These are phyloP conservation scores for Centrapalus pauciflorus DNA, from an alignment of 129 eudicot species.

Conservation along the genomic window DNA sequence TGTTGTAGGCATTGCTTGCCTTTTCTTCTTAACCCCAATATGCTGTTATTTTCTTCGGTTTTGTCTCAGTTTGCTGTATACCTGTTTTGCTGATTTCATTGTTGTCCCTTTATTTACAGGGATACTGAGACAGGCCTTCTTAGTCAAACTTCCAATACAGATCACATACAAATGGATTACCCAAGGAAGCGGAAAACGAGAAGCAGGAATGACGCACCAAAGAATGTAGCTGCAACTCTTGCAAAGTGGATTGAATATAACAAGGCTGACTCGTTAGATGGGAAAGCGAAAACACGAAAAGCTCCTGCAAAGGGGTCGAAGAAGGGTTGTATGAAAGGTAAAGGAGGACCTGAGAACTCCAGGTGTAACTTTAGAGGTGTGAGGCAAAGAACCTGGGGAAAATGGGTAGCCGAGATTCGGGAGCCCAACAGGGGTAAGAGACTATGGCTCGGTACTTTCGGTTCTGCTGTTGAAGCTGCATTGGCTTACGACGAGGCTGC, in stretches of 20 bases:
- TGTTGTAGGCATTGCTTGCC: background rate
- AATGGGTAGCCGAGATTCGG: slow-evolving; percentile 95
- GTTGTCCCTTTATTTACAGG: background rate
- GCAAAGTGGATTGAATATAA: slow-evolving; percentile 71
- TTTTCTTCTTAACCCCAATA: background rate
- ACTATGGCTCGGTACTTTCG: slow-evolving; percentile 83
- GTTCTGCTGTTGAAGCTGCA: slow-evolving; percentile 69
- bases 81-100: background rate
- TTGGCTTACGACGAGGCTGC: slow-evolving; percentile 90
- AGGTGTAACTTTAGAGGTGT: slow-evolving; percentile 67
- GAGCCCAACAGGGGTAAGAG: slow-evolving; percentile 76
- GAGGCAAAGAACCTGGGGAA: slow-evolving; percentile 94
- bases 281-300: slow-evolving; percentile 22
- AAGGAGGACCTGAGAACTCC: slow-evolving; percentile 80
- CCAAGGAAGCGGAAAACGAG: slow-evolving; percentile 43
- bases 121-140: slow-evolving; percentile 16
- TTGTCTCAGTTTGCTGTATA: background rate
- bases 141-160: slow-evolving; percentile 20
- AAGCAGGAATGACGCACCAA: slow-evolving; percentile 36
- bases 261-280: slow-evolving; percentile 13
- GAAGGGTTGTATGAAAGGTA: slow-evolving; percentile 95
- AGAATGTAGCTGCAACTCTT: slow-evolving; percentile 56
- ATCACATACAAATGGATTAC: slow-evolving; percentile 16
- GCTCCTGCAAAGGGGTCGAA: slow-evolving; percentile 82
- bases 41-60: background rate